Evolutionary conservation across 2,329 filamentous ascomycete species (phyloP), one percentile per base, ranked within the genome.

Genomic region (Penicillium thymicola): DNA sequence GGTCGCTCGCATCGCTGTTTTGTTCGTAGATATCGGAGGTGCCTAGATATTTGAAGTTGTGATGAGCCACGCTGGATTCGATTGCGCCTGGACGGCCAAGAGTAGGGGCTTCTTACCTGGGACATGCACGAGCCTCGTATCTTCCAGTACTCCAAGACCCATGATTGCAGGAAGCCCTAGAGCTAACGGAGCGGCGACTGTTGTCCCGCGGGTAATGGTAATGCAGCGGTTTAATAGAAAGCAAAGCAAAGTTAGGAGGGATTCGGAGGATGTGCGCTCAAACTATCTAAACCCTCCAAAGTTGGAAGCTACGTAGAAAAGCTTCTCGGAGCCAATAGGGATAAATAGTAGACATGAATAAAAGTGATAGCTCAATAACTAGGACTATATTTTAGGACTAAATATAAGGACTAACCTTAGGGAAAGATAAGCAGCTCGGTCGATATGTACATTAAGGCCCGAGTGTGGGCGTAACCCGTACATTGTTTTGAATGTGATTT

Each of bases 141-240:
- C 84, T 66, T 92, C 85, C 57, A 94, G 80, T 57, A 95, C 85
- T 50, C 89, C 88, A 61, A 94, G 80, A 43, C 86, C 85, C 87
- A 89, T 89, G 28, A 54, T 54, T 36, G 37, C 32, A 47, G 30
- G 37, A 34, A 36, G 21, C 32, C 32, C 32, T 34, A 8, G 32
- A 34, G 32, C 14, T 40, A 43, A 11, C 16, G 25, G 14, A 16
- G 36, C 38, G 9, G 21, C 28, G 36, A 44, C 38, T 48, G 23
- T n/a, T 23, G 21, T 14, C 14, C 40, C 10, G 13, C 14, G 21
- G 18, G 16, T 38, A 32, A 32, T 5, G 32, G 14, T 8, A 40
- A 16, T 43, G 34, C 32, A 28, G 28, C 14, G 34, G 41, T 43
- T 45, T 43, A 27, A 18, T 23, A 16, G 16, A 36, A 36, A 49